phyloP scores from a whole-genome alignment of 164 flowering plant genomes.

The Piper betle region DNA sequence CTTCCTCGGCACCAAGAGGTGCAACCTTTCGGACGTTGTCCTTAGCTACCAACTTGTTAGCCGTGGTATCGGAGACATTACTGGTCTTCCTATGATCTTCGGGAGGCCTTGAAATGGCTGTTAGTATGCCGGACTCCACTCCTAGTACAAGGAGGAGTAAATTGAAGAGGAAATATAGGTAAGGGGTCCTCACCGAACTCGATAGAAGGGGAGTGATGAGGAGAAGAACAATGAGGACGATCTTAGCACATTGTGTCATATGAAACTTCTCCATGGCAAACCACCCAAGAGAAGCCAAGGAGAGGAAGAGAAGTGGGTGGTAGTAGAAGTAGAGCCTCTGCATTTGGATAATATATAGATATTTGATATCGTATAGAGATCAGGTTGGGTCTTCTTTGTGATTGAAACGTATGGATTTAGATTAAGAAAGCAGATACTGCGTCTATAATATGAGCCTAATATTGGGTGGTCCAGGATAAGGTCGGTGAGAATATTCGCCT shows the following conservation, averaged over 20 bases:
- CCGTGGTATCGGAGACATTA: background rate
- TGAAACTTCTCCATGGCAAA: constrained; percentile 28
- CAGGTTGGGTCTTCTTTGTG: background rate
- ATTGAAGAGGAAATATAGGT: constrained; percentile 54
- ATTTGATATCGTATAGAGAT: background rate
- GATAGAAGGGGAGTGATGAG: constrained; percentile 48
- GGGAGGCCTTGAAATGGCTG: constrained; percentile 20
- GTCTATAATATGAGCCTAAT: background rate
- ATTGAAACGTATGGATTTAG: background rate
- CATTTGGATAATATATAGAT: background rate
- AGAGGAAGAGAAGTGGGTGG: background rate
- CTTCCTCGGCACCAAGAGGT: background rate
- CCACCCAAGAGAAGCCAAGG: background rate
- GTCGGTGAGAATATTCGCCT: constrained; percentile 28
- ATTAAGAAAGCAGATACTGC: background rate
- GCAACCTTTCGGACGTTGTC: background rate
- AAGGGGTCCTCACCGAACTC: constrained; percentile 37
- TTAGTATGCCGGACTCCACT: constrained; percentile 58
- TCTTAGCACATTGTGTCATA: constrained; percentile 30
- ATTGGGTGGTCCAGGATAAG: constrained; percentile 25
- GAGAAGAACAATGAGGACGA: constrained; percentile 31
- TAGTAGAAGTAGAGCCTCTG: background rate
- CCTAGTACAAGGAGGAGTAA: constrained; percentile 54
- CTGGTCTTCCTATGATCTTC: constrained; percentile 4
- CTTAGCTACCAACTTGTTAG: too few relatives aligned